These are phyloP conservation scores for Wallacemonas sp. DNA, from an alignment of 208 protist species.

Conservation along the genomic window DNA sequence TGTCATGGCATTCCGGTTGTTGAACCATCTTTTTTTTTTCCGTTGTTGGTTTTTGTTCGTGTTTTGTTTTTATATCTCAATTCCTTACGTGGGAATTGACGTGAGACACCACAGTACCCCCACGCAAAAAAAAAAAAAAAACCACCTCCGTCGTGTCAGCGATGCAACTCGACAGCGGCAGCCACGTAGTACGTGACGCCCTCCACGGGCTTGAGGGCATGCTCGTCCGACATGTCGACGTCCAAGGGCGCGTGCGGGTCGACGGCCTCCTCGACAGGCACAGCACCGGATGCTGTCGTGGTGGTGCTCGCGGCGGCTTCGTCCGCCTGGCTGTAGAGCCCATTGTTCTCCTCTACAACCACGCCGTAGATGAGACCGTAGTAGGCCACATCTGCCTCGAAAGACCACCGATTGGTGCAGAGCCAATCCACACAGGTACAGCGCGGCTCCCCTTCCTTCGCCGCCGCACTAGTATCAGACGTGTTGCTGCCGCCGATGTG, in stretches of 20 bases:
- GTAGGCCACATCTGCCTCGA: conserved; percentile 34
- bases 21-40: conserved; percentile 18
- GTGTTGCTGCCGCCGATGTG: background rate
- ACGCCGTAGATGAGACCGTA: conserved; percentile 74
- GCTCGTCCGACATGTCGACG: background rate
- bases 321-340: background rate
- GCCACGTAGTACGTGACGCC: conserved; percentile 37
- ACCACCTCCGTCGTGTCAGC: background rate
- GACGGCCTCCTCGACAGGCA: background rate
- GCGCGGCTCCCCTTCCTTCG: background rate
- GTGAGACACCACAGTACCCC: too few relatives aligned
- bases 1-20: background rate
- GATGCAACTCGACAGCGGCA: conserved; percentile 37
- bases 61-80: background rate
- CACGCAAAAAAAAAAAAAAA: too few relatives aligned
- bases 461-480: background rate
- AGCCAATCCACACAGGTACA: conserved; percentile 38
- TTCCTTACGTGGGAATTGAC: background rate
- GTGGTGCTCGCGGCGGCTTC: too few relatives aligned
- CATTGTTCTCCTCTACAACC: conserved; percentile 35
- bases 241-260: background rate
- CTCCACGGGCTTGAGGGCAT: conserved; percentile 10
- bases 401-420: conserved; percentile 60
- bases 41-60: background rate
- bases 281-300: background rate